Conservation (phyloP, 352 stramenopile species). For the Globisporangium camurandrum region DNA sequence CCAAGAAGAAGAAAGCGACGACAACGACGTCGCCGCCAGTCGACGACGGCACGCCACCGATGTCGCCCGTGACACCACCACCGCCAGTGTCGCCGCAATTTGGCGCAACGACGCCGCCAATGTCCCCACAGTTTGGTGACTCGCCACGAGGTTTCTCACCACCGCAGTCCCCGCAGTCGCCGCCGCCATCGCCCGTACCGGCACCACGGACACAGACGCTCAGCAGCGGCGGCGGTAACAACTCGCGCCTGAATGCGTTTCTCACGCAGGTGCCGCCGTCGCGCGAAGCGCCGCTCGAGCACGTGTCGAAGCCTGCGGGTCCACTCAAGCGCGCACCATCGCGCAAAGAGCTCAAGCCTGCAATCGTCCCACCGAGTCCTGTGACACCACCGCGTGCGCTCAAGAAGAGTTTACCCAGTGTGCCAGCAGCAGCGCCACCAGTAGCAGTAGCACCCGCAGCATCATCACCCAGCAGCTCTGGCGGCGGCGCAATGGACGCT, state of each 20-base stretch:
- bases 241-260: slow-evolving; percentile 68
- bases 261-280: slow-evolving; percentile 65
- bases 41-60: slow-evolving; percentile 47
- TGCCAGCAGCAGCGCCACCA: slow-evolving; percentile 14
- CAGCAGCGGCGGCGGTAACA: slow-evolving; percentile 36
- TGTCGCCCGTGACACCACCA: slow-evolving; percentile 40
- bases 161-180: slow-evolving; percentile 7
- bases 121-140: slow-evolving; percentile 6
- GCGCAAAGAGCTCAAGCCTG: slow-evolving; percentile 30
- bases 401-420: slow-evolving; percentile 18
- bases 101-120: slow-evolving; percentile 14
- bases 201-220: slow-evolving; percentile 31
- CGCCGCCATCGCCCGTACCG: slow-evolving; percentile 19
- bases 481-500: slow-evolving; percentile 17
- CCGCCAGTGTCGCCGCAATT: slow-evolving; percentile 44
- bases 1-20: slow-evolving; percentile 55
- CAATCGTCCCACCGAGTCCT: slow-evolving; percentile 12
- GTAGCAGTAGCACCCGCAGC: too few relatives aligned
- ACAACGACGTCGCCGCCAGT: slow-evolving; percentile 17
- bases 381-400: slow-evolving; percentile 16
- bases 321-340: slow-evolving; percentile 39
- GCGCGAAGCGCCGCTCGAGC: slow-evolving; percentile 44
- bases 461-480: neutral
- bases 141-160: slow-evolving; percentile 13
- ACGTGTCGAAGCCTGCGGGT: slow-evolving; percentile 44